Conservation (phyloP, 106 monocot genomes). For the Dioscorea alata region DNA sequence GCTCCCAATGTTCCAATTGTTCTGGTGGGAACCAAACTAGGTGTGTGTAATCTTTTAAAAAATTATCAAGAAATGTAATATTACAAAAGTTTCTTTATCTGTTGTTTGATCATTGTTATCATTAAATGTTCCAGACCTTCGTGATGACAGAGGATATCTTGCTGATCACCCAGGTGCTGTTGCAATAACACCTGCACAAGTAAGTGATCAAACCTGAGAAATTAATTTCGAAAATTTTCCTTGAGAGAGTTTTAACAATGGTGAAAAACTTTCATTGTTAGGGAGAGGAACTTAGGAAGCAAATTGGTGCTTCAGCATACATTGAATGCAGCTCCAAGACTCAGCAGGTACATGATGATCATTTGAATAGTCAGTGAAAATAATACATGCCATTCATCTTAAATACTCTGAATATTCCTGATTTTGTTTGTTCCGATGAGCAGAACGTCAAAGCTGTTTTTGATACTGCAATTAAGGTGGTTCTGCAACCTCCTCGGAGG, state of each 20-base stretch:
- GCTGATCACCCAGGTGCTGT: slow-evolving; percentile 73
- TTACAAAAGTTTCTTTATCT: too few relatives aligned
- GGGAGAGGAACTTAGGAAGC: slow-evolving; percentile 94
- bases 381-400: too few relatives aligned
- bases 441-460: slow-evolving; percentile 92
- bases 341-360: slow-evolving; percentile 52
- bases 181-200: slow-evolving; percentile 63
- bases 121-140: slow-evolving; percentile 55
- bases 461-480: slow-evolving; percentile 87
- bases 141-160: slow-evolving; percentile 74
- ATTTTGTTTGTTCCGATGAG: slow-evolving; percentile 1
- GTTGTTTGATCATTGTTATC: not conserved
- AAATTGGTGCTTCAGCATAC: slow-evolving; percentile 79
- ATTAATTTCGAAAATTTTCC: not conserved
- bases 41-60: slow-evolving; percentile 12
- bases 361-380: not conserved
- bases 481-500: slow-evolving; percentile 82
- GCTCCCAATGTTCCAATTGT: slow-evolving; percentile 82
- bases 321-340: slow-evolving; percentile 96
- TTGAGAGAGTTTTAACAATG: not conserved
- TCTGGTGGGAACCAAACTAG: slow-evolving; percentile 87
- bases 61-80: not conserved
- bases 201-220: slow-evolving; percentile 5
- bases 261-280: slow-evolving; percentile 7
- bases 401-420: too few relatives aligned